Evolutionary conservation across 2,329 filamentous ascomycete genomes (phyloP), one percentile per base, ranked within the genome.

Genomic region (Aspergillus costaricaensis): DNA sequence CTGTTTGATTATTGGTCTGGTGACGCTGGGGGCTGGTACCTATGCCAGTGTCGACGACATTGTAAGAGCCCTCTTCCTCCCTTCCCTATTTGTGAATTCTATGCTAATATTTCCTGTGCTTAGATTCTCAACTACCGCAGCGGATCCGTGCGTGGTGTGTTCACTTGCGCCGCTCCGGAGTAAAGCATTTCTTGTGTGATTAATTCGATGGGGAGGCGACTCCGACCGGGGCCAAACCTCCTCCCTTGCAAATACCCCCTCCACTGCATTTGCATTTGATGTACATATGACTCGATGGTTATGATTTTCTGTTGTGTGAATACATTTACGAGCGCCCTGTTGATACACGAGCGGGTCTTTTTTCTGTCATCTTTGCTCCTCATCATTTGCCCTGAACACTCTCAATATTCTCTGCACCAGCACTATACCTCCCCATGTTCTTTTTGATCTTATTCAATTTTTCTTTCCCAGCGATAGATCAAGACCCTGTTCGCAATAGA

Each of bases 1-100:
- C 64, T 85, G 94, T 60, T 90, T 93, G 58, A 17, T 83, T 2
- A 86, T 90, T 17, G 92, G 92, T 1, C 51, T 93, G 15, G 82
- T 92, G 66, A 93, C 93, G 76, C 77, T 96, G 53, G 87, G 82
- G 0, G 90, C 82, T 0, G 92, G 92, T 39, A 96, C 91, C 1
- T 96, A 96, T 71, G 87, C 85, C 38, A 88, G 85, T 73, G 50
- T 71, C 23, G 60, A 69, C 44, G 68, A 72, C 55, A 70, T 71
- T 64, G 75, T 77, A 67, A 73, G 75, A 70, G 10, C 2, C 6
- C 12, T 36, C 23, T 21, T 21, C 23, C 23, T 25, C 23, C 1
- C 7, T 25, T 25, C 23, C 2, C 2, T 25, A 2, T 7, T 25
- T 25, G 0, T 25, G 23, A 7, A 2, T 7, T 8, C 0, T 7